Base-by-base conservation (phyloP, 176 grass and related monocot genomes). In the Coix lacrymajobi region DNA sequence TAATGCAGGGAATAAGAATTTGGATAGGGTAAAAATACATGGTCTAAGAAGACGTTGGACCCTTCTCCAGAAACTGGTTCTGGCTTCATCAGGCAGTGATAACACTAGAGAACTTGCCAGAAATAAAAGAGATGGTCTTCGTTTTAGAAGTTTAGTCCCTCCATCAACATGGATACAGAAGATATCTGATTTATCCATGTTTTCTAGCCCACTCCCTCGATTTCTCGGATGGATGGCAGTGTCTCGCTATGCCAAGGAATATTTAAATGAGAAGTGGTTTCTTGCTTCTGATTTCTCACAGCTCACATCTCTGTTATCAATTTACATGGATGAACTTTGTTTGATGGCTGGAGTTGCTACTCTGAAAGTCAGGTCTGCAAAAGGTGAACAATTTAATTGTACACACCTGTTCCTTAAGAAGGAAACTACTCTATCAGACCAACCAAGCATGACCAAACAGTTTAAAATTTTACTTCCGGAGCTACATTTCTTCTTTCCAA, bases 161-260 rank as follows among this genome's bases (percentile, higher is more conserved):
- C 86, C 88, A 89, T 93, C 90, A 69, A 83, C 90, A 45, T 98
- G 96, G 96, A 93, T 95, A 76, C 81, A 84, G 33, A 95, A 93
- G 84, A 98, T 98, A 92, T 63, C 84, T 8, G 70, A 91, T 81
- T 86, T 95, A 72, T 81, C 88, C 56, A 91, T 54, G 40, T 93
- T 79, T 81, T 83, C 85, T 79, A 76, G 85, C 16, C 88, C 90
- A 61, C 92, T 98, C 30, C 52, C 92, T 85, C 86, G 92, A 70
- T 94, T 95, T 87, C 82, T 98, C 79, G 90, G 92, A 86, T 98
- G 96, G 96, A 91, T 95, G 90, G 96, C 90, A 56, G 84, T 98
- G 34, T 91, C 92, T 39, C 84, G 87, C 76, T 91, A 95, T 93
- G 90, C 92, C 73, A 98, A 86, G 87, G 90, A 92, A 84, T 95